phyloP scores from a whole-genome alignment of 345 rosid species.

The Nasturtium officinale region DNA sequence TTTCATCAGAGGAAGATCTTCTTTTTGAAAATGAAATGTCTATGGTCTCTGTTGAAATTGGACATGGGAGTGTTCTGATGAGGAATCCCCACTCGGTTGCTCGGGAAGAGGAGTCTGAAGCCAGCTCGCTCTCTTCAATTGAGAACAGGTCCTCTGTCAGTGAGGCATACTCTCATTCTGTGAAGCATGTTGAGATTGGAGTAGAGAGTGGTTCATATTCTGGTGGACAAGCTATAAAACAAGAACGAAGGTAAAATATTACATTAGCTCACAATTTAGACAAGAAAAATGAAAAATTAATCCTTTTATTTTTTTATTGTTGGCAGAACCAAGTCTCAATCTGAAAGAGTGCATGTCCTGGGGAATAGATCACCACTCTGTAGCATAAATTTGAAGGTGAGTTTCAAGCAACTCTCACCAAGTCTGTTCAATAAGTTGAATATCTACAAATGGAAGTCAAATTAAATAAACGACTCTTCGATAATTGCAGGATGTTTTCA shows the following conservation, averaged over 20 bases:
- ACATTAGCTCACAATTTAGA: constrained; percentile 13
- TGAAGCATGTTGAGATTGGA: constrained; percentile 47
- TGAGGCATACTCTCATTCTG: constrained; percentile 65
- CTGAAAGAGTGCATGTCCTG: constrained; percentile 60
- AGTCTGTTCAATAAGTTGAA: neutral
- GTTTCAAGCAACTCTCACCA: constrained; percentile 28
- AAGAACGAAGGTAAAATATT: constrained; percentile 64
- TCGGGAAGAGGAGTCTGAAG: constrained; percentile 98
- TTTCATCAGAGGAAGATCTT: constrained; percentile 88
- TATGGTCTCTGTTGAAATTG: constrained; percentile 95
- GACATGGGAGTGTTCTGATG: constrained; percentile 93
- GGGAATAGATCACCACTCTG: constrained; percentile 71
- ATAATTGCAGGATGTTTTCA: constrained; percentile 67
- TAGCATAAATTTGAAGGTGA: constrained; percentile 74
- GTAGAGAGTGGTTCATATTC: constrained; percentile 47
- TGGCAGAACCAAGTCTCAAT: constrained; percentile 51
- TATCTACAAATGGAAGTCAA: neutral
- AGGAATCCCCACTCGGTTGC: constrained; percentile 75
- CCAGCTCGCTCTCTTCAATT: constrained; percentile 83
- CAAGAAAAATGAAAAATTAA: neutral
- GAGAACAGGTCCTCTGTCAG: constrained; percentile 65
- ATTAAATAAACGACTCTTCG: neutral
- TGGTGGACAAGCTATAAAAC: constrained; percentile 55
- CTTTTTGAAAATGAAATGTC: constrained; percentile 86
- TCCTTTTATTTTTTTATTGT: neutral